A percentile compares a stretch with the other conserved stretches of the same genome.
phyloP scores from a whole-genome alignment of 2,329 filamentous ascomycete genomes.

The Fusarium heterosporum region DNA sequence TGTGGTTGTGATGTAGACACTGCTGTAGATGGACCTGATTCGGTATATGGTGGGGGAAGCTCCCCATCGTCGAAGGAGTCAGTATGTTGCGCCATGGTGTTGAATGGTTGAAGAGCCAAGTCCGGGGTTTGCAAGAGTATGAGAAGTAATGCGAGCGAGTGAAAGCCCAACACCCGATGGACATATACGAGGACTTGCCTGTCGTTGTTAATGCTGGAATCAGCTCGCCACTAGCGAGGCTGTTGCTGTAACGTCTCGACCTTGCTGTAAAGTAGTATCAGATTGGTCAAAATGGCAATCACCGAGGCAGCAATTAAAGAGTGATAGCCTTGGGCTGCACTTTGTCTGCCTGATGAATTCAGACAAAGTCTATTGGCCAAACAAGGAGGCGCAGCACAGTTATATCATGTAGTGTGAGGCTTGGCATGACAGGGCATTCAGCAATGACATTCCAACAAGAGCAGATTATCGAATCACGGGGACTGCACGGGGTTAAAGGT shows the following conservation, averaged over 20 bases:
- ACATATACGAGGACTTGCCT: constrained; percentile 5
- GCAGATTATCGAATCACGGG: constrained; percentile 1
- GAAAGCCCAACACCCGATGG: constrained; percentile 21
- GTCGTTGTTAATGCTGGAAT: background rate
- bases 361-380: background rate
- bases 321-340: constrained; percentile 22
- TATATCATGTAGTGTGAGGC: constrained; percentile 18
- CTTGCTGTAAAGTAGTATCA: constrained; percentile 1
- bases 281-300: constrained; percentile 11
- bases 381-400: constrained; percentile 25
- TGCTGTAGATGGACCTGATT: constrained; percentile 29
- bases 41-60: constrained; percentile 44
- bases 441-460: constrained; percentile 9
- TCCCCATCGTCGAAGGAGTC: constrained; percentile 35
- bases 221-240: constrained; percentile 20
- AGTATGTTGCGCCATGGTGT: constrained; percentile 31
- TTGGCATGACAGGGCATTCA: constrained; percentile 16
- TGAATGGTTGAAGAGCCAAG: constrained; percentile 11
- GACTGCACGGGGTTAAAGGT: background rate
- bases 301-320: background rate
- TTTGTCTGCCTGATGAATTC: constrained; percentile 11
- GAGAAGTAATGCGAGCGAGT: background rate
- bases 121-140: background rate
- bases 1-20: constrained; percentile 1
- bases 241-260: background rate